Percentiles rank a stretch among this genome's conserved stretches.
Evolutionary conservation across 2,329 filamentous ascomycete species (phyloP).

Genomic region (Calonectria henricotiae): DNA sequence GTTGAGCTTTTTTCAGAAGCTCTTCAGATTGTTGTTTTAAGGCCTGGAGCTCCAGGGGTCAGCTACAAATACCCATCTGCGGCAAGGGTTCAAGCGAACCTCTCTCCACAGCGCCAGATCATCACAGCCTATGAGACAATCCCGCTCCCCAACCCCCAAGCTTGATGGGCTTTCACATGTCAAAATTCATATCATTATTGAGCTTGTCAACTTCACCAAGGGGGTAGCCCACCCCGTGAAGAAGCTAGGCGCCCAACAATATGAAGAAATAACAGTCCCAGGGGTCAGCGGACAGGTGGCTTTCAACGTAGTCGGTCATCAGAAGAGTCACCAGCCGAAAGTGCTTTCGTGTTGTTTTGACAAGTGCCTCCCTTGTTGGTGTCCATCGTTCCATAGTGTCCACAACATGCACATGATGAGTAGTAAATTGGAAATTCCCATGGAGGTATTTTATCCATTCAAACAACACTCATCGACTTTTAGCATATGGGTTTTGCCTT

Average conservation of each 20-base stretch:
- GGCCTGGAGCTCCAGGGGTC: constrained; percentile 4
- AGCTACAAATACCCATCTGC: not conserved
- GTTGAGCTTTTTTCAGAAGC: constrained; percentile 26
- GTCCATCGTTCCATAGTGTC: not conserved
- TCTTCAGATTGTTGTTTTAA: constrained; percentile 5
- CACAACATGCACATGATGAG: not conserved
- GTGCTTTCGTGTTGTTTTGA: not conserved
- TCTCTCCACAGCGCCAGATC: not conserved
- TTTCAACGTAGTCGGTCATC: not conserved
- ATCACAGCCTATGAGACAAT: constrained; percentile 15
- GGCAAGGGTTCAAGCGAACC: constrained; percentile 1
- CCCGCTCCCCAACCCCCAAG: not conserved
- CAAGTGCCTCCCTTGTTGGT: not conserved
- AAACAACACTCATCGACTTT: constrained; percentile 17
- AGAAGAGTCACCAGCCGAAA: too few species aligned
- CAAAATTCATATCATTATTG: not conserved
- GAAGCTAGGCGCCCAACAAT: not conserved
- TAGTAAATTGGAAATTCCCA: not conserved
- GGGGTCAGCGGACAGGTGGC: not conserved
- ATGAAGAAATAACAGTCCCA: not conserved
- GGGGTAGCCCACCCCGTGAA: not conserved
- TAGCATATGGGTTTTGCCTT: constrained; percentile 25
- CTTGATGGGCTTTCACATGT: constrained; percentile 1
- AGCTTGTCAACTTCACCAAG: not conserved
- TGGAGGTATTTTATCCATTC: not conserved